phyloP scores from a whole-genome alignment of 768 basidiomycete genomes.

The Hygrocybe coccinea region DNA sequence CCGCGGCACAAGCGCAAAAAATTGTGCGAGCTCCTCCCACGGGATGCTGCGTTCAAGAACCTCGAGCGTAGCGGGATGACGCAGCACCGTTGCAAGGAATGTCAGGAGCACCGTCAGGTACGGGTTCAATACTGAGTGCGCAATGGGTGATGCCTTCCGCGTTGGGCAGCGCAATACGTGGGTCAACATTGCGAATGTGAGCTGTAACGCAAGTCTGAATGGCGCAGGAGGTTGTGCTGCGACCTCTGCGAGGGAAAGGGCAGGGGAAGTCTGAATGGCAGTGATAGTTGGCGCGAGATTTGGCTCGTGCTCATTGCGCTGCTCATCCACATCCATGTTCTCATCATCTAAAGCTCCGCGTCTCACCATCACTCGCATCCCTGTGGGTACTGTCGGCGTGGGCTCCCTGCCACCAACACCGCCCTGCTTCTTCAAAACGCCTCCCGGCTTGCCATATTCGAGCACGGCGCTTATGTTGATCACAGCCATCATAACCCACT shows the following conservation, averaged over 20 bases:
- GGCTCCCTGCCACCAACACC: constrained; percentile 41
- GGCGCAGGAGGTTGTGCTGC: constrained; percentile 52
- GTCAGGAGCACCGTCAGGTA: constrained; percentile 85
- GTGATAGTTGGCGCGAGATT: constrained; percentile 10
- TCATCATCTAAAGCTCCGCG: constrained; percentile 41
- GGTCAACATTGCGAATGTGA: constrained; percentile 74
- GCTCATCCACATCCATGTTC: constrained; percentile 64
- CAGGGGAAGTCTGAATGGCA: constrained; percentile 28
- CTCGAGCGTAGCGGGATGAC: constrained; percentile 54
- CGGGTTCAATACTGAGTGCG: constrained; percentile 63
- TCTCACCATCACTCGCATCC: constrained; percentile 49
- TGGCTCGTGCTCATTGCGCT: constrained; percentile 30
- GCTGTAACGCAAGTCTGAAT: constrained; percentile 70
- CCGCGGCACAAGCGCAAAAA: constrained; percentile 57
- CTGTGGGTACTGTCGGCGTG: constrained; percentile 24
- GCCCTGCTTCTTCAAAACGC: constrained; percentile 62
- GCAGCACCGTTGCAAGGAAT: constrained; percentile 75
- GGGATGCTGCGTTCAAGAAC: constrained; percentile 76
- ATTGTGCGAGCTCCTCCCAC: constrained; percentile 69
- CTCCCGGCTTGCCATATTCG: constrained; percentile 79
- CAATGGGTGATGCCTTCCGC: constrained; percentile 55
- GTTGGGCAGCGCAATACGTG: constrained; percentile 62
- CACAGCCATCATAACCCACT: constrained; percentile 97
- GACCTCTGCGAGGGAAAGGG: constrained; percentile 21
- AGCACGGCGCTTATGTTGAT: constrained; percentile 77